phyloP scores from a whole-genome alignment of 2,329 filamentous ascomycete species.

The Fusarium acutatum region DNA sequence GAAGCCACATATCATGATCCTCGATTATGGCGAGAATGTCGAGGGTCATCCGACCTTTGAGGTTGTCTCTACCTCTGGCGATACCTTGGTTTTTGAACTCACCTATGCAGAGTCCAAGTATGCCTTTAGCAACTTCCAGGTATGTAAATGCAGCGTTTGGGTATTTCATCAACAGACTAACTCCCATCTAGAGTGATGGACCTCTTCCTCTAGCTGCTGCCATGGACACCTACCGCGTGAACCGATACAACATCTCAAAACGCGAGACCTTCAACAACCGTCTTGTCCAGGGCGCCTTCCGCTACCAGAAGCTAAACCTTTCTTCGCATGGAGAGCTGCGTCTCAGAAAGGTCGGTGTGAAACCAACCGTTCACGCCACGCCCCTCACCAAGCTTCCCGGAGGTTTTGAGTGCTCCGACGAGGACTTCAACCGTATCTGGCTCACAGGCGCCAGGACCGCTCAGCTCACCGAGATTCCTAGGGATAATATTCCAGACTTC shows the following conservation, averaged over 20 bases:
- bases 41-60: neutral
- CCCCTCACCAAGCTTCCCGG: neutral
- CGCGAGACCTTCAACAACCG: neutral
- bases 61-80: neutral
- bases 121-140: neutral
- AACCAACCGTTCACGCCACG: neutral
- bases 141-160: fast-evolving
- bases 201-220: neutral
- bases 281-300: neutral
- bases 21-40: neutral
- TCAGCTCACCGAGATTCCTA: neutral
- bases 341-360: neutral
- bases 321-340: neutral
- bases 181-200: neutral
- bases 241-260: neutral
- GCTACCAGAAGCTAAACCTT: neutral
- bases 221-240: neutral
- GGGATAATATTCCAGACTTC: neutral
- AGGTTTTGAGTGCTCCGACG: neutral
- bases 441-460: neutral
- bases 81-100: neutral
- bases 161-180: fast-evolving
- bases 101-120: neutral
- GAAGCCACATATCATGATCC: neutral
- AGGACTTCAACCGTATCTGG: neutral